Conservation (phyloP, 805 yeast genomes). For the Hanseniaspora lindneri region DNA sequence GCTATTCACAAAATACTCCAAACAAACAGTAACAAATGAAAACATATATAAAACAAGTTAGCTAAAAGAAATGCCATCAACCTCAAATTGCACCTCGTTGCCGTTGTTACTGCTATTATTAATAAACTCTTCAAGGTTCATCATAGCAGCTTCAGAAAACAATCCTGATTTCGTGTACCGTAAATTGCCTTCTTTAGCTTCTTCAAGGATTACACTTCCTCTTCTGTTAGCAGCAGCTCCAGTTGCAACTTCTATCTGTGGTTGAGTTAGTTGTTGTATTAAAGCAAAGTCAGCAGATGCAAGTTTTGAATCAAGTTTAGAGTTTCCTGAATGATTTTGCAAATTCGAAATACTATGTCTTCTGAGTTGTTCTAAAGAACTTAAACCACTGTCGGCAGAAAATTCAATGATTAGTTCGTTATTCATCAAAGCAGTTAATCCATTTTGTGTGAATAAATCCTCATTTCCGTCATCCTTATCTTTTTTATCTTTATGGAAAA, state of each 20-base stretch:
- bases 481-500: constrained; percentile 7
- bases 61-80: not conserved
- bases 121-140: constrained; percentile 55
- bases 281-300: constrained; percentile 7
- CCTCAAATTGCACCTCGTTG: not conserved
- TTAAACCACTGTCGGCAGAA: not conserved
- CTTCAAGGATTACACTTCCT: constrained; percentile 44
- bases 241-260: constrained; percentile 17
- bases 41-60: too few relatives aligned
- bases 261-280: constrained; percentile 17
- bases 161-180: constrained; percentile 65
- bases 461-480: constrained; percentile 1
- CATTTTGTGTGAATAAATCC: constrained; percentile 7
- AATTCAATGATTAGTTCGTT: constrained; percentile 12
- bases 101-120: not conserved
- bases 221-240: constrained; percentile 31
- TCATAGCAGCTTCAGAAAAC: constrained; percentile 61
- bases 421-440: constrained; percentile 8
- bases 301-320: not conserved
- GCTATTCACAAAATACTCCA: too few relatives aligned
- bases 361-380: not conserved
- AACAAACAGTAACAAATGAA: too few relatives aligned
- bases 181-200: constrained; percentile 65
- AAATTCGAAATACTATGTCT: constrained; percentile 19
- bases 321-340: not conserved